phyloP scores from a whole-genome alignment of 306 rosid genomes.

The Casuarina equisetifolia region DNA sequence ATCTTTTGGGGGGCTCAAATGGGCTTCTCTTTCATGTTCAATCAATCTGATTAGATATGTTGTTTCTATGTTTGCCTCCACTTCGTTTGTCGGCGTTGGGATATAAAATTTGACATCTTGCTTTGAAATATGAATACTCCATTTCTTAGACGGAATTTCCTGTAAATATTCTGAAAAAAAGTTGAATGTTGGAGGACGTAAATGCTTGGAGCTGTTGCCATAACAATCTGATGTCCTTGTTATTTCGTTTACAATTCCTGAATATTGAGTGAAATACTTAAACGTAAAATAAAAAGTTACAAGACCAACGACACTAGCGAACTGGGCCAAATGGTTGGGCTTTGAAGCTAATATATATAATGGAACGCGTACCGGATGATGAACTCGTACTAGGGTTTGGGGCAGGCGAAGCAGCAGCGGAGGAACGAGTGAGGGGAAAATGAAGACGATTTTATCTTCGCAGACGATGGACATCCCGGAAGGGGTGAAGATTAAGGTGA shows the following conservation, averaged over 20 bases:
- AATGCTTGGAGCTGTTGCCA: no score
- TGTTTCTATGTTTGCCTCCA: no score
- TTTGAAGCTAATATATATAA: background rate
- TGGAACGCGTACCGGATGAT: background rate
- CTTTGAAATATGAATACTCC: no score
- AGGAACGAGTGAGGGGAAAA: background rate
- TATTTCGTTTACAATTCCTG: no score
- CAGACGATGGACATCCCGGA: constrained; percentile 15
- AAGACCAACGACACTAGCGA: no score
- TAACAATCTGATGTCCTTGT: no score
- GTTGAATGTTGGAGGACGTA: no score
- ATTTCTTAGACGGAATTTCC: no score
- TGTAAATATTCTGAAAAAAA: no score
- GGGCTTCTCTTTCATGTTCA: background rate
- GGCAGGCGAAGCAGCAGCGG: background rate
- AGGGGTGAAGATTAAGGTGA: constrained; percentile 3
- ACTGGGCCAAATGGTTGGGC: no score
- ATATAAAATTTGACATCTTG: background rate
- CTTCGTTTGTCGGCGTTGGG: background rate
- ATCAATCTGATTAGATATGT: background rate
- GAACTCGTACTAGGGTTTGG: background rate
- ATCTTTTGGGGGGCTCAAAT: background rate
- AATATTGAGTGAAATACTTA: no score
- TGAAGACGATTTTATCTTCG: constrained; percentile 8
- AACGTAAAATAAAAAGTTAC: no score